phyloP scores from a whole-genome alignment of 768 basidiomycete species.

The Cyclocybe aegerita region DNA sequence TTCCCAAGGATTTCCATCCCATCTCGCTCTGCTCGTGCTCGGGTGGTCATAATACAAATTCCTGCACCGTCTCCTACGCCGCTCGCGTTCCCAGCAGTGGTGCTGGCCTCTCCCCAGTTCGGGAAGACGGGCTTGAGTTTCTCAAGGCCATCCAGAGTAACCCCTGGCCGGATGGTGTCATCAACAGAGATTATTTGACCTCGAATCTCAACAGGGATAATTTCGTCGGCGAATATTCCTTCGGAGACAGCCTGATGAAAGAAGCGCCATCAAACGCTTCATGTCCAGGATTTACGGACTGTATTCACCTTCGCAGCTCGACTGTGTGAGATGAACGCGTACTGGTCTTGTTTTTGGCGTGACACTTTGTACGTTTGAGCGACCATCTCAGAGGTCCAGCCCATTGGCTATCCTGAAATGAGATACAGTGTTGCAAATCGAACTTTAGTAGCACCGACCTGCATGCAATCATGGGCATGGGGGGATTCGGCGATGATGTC shows the following conservation, averaged over 20 bases:
- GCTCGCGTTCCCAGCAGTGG: constrained; percentile 85
- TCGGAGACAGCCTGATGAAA: constrained; percentile 53
- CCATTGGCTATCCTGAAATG: constrained; percentile 69
- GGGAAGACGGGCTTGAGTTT: constrained; percentile 88
- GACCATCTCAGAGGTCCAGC: constrained; percentile 93
- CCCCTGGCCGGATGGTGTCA: constrained; percentile 86
- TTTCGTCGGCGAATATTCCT: constrained; percentile 84
- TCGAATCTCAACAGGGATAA: constrained; percentile 79
- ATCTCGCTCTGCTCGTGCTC: constrained; percentile 71
- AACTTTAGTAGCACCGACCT: constrained; percentile 40
- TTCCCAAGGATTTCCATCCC: constrained; percentile 82
- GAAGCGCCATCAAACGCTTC: background rate
- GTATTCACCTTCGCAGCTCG: constrained; percentile 63
- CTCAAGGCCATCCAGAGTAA: constrained; percentile 73
- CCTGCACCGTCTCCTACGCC: constrained; percentile 94
- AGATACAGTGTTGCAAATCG: background rate
- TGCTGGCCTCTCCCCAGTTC: constrained; percentile 67
- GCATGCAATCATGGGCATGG: constrained; percentile 74
- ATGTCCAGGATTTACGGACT: background rate
- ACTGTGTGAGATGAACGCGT: constrained; percentile 84
- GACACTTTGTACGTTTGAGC: constrained; percentile 77
- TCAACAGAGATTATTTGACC: constrained; percentile 70
- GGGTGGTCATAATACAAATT: constrained; percentile 77
- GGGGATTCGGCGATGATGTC: constrained; percentile 55
- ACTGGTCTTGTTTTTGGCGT: constrained; percentile 84